Evolutionary conservation across 441 rosid genomes (phyloP), one percentile per base, ranked within the genome.

Genomic region (Brassica balearica): DNA sequence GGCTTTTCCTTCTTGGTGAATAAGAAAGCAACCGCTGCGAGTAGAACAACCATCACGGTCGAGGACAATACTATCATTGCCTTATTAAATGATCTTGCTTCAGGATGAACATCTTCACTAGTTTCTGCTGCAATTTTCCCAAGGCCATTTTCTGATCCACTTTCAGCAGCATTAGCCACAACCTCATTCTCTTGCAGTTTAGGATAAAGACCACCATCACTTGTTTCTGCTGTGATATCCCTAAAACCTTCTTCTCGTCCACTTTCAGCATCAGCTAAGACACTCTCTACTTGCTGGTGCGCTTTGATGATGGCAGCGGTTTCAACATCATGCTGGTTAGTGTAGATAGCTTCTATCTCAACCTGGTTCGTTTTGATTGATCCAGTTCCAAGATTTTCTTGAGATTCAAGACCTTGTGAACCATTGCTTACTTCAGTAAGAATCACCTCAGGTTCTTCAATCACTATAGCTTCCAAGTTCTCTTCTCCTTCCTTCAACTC

Each of bases 11-110:
- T 85, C 77, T 74, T 91, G 59, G 59, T 2, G 58, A 64, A 74
- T 43, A 81, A 38, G 73, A 83, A 82, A 71, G 82, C 76, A 56
- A 81, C 90, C 11, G 73, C 82, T 68, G 84, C 88, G 19, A 90
- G 65, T 65, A 89, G 71, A 29, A 25, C 27, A 79, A 84, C 74
- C 64, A 87, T 19, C 22, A 85, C 32, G 41, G 85, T 79, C 11
- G 82, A 74, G 72, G 85, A 67, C 68, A 85, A 70, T 5, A 82
- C 81, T 12, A 63, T 20, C 60, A 58, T 27, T 0, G 2, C 66
- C 34, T 69, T 61, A 22, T 12, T 25, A 67, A 51, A 23, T 76
- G 32, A 22, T 68, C 63, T 69, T 51, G 11, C 43, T 38, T 38
- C 43, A 19, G 4, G 69, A 60, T 46, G 36, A 27, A 59, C 38